Evolutionary conservation across 139 green algal species (phyloP), one percentile per base, ranked within the genome.

Genomic region (Chloropicon primus): DNA sequence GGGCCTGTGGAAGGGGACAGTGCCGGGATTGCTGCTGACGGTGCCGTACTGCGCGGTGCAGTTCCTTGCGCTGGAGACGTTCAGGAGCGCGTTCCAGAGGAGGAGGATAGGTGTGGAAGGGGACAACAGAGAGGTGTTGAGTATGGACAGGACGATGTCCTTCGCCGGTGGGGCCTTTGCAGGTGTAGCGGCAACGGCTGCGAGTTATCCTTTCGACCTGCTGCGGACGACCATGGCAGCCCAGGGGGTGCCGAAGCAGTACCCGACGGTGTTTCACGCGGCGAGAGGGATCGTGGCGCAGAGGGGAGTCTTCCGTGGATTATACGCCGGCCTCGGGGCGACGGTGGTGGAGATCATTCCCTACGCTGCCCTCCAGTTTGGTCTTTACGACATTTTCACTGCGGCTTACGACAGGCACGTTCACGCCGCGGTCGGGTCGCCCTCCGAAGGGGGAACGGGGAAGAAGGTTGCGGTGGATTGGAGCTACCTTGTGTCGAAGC

Each of bases 141-240:
- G 2, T 72, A 27, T 3, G 25, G 1, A 85, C 79, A 82, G 27
- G 80, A 84, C 24, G 73, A 24, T 28, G 23, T 96, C 93, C 0
- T 97, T 97, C 73, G 80, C 86, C 5, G 91, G 85, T 26, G 95
- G 95, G 0, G 92, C 90, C 0, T 5, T 96, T 27, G 93, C 95
- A 2, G 95, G 95, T 1, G 86, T 90, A 23, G 91, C 91, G 0
- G 95, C 89, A 23, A 99, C 95, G 0, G 41, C 96, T 2, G 90
- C 87, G 1, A 95, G 89, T 0, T 99, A 99, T 82, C 95, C 95
- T n/a, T 97, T 99, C 81, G 95, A 99, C 85, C 83, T 98, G n/a
- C 89, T 99, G 72, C 85, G 95, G 21, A 99, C 95, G 17, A 96
- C 90, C 0, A 81, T 99, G 54, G 95, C 95, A 28, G 94, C 93